Evolutionary conservation across 2,329 filamentous ascomycete genomes (phyloP), one percentile per base, ranked within the genome.

Genomic region (Orbilia quercus): DNA sequence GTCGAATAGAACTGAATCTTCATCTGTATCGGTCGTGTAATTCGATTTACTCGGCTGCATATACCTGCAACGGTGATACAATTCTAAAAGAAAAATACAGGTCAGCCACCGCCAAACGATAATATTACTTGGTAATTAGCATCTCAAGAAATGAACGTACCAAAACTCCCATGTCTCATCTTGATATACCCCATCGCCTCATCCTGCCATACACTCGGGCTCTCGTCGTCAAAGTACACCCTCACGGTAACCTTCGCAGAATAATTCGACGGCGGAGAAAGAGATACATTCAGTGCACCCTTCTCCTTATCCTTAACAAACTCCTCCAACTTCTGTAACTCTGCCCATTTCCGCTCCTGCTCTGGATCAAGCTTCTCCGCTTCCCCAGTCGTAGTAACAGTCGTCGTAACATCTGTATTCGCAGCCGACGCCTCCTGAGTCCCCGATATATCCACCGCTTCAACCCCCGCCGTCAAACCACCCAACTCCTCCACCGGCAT

Each of bases 1-100:
- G 16, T 72, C 59, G 12, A 72, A 63, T 1, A 65, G 58, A 7
- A 63, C 47, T 18, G 14, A 14, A 25, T 72, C 67, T n/a, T 72
- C 67, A 23, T 47, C 50, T 1, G 60, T 65, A 14, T 65, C 60
- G 0, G 48, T 65, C 20, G 38, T 65, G 40, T 55, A 65, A 23
- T 72, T 63, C 14, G 48, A 53, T 0, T 22, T 50, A 7, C 40
- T 54, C 7, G 60, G 42, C 14, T 51, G 58, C 58, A 67, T 66
- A 18, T 58, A 73, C 42, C 28, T 66, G 7, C 53, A 34, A 2
- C 54, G 63, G 50, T 53, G 50, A 38, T 69, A 73, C 5, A 67
- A 22, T 12, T 69, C 62, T 58, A 54, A 7, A 16, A 4, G 7
- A 42, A 5, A 48, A 22, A 20, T 16, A 9, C 7, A 36, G 9